phyloP scores from a whole-genome alignment of 1,139 yeast species.

The Pichia sp. region DNA sequence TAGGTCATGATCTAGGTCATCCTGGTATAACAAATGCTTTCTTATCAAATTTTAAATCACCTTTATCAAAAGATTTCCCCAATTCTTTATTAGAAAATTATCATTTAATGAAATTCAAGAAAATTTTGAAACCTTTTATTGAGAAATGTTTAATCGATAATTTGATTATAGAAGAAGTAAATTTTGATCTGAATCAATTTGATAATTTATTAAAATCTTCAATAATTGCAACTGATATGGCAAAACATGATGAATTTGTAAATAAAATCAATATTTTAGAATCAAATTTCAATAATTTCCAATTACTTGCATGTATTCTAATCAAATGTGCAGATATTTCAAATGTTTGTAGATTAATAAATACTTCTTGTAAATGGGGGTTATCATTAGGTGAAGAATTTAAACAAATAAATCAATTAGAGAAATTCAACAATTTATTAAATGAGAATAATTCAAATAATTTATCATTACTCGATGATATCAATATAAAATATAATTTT shows the following conservation, averaged over 20 bases:
- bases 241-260: slow-evolving; percentile 73
- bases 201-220: slow-evolving; percentile 3
- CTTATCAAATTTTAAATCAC: slow-evolving; percentile 54
- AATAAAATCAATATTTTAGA: slow-evolving; percentile 32
- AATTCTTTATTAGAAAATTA: slow-evolving; percentile 77
- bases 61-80: slow-evolving; percentile 55
- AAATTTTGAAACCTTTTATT: slow-evolving; percentile 30
- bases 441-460: slow-evolving; percentile 13
- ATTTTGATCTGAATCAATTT: slow-evolving; percentile 1
- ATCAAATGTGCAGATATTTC: slow-evolving; percentile 94
- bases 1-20: slow-evolving; percentile 95
- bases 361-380: slow-evolving; percentile 84
- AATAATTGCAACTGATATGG: slow-evolving; percentile 87
- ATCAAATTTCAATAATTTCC: slow-evolving; percentile 15
- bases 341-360: slow-evolving; percentile 75
- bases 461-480: slow-evolving; percentile 4
- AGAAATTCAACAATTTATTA: slow-evolving; percentile 38
- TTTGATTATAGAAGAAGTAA: neutral
- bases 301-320: slow-evolving; percentile 54
- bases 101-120: slow-evolving; percentile 68
- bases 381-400: slow-evolving; percentile 69
- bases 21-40: slow-evolving; percentile 89
- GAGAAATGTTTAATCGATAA: neutral
- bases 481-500: slow-evolving; percentile 1
- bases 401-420: slow-evolving; percentile 55